Evolutionary conservation across 306 rosid species (phyloP).

Genomic region (Myrica gale): DNA sequence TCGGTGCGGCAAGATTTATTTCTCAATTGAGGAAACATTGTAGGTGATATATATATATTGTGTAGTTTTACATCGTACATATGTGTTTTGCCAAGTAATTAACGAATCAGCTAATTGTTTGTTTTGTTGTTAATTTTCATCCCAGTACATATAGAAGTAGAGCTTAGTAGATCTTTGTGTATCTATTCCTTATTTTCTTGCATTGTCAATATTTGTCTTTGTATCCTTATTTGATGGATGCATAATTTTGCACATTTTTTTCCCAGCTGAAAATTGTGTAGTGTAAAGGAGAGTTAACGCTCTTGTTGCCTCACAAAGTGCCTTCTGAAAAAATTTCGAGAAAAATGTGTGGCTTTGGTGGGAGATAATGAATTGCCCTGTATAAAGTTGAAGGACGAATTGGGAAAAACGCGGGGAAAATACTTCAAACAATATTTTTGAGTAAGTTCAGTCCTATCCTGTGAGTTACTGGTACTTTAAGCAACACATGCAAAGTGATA

Average conservation of each 20-base stretch:
- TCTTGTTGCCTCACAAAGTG: neutral
- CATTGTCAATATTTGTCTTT: neutral
- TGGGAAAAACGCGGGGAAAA: neutral
- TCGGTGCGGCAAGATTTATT: conserved; percentile 53
- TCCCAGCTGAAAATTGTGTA: neutral
- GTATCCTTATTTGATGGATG: neutral
- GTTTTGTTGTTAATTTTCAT: neutral
- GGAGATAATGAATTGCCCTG: neutral
- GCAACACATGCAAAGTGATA: neutral
- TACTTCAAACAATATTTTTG: neutral
- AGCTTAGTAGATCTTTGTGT: neutral
- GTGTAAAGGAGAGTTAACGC: neutral
- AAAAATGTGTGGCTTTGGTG: neutral
- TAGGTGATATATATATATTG: conserved; percentile 33
- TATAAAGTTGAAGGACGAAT: neutral
- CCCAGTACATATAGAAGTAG: neutral
- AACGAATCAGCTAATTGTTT: neutral
- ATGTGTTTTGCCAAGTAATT: neutral
- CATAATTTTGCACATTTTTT: neutral
- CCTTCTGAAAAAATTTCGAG: neutral
- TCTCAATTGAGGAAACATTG: conserved; percentile 74
- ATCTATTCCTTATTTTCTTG: neutral
- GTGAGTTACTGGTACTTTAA: neutral
- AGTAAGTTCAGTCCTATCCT: neutral
- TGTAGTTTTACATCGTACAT: too few species aligned